Conservation (phyloP, 2,329 filamentous ascomycete species). For the Apiospora sp. region DNA sequence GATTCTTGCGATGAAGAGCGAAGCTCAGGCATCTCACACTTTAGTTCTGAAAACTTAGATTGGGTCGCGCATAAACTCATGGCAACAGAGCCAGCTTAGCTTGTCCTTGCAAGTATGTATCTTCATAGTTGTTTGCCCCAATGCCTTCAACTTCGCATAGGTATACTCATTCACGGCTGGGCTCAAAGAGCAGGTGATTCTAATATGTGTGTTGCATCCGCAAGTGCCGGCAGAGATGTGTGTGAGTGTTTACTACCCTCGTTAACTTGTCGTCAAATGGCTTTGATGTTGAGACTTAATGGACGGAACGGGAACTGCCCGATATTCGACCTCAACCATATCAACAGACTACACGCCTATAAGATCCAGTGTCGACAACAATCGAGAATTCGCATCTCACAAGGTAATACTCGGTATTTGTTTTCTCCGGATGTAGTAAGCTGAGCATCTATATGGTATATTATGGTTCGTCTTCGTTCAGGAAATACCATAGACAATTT, state of each 20-base stretch:
- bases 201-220: too few relatives aligned
- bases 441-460: too few relatives aligned
- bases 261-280: neutral
- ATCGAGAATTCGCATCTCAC: neutral
- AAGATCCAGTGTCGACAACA: neutral
- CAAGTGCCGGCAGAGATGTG: neutral
- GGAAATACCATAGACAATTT: neutral
- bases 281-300: neutral
- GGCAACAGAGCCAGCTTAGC: neutral
- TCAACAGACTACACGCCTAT: too few relatives aligned
- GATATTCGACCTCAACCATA: too few relatives aligned
- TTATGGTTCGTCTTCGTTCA: neutral
- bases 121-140: neutral
- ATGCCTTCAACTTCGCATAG: neutral
- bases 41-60: neutral
- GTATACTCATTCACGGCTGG: too few relatives aligned
- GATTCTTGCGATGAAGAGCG: neutral
- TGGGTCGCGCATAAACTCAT: too few relatives aligned
- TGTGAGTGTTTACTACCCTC: neutral
- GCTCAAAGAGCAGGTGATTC: too few relatives aligned
- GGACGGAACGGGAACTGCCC: too few relatives aligned
- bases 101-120: neutral
- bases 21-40: neutral
- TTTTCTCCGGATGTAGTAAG: neutral
- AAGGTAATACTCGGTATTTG: neutral